These are phyloP conservation scores for Phytophthora pisi DNA, from an alignment of 352 stramenopile species.

Conservation along the genomic window DNA sequence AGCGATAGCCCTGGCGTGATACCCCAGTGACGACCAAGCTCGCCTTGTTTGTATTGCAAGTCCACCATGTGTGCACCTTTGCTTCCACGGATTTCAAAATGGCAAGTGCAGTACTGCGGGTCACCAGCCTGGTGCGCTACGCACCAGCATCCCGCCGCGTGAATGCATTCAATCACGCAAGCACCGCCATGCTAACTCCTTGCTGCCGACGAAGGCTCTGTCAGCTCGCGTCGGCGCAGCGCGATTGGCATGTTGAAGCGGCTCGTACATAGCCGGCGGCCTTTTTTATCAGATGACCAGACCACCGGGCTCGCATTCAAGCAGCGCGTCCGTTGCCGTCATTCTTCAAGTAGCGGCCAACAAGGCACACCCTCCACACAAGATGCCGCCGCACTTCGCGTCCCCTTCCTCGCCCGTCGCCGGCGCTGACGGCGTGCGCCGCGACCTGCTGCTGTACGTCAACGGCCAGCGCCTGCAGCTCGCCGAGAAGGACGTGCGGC, in stretches of 20 bases:
- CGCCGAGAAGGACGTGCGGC: slow-evolving; percentile 55
- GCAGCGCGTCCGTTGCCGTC: background rate
- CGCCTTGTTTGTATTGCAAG: no score
- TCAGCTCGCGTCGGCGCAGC: background rate
- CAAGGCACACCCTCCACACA: background rate
- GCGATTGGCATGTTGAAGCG: background rate
- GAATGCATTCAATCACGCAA: background rate
- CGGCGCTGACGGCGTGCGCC: slow-evolving; percentile 33
- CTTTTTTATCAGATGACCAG: background rate
- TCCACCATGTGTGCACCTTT: no score
- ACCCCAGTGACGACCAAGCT: no score
- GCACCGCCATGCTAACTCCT: no score
- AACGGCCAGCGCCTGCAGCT: slow-evolving; percentile 68
- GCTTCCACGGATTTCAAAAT: no score
- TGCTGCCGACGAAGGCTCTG: background rate
- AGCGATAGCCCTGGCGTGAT: no score
- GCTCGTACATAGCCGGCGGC: background rate
- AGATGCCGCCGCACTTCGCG: slow-evolving; percentile 12
- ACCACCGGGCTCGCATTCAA: background rate
- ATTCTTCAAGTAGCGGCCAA: slow-evolving; percentile 14
- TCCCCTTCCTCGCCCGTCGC: background rate
- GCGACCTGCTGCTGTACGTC: slow-evolving; percentile 74
- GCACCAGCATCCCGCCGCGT: no score
- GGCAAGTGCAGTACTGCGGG: no score
- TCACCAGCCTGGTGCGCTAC: no score